Conservation (phyloP, 2,329 filamentous ascomycete species). For the Curvularia lunata region DNA sequence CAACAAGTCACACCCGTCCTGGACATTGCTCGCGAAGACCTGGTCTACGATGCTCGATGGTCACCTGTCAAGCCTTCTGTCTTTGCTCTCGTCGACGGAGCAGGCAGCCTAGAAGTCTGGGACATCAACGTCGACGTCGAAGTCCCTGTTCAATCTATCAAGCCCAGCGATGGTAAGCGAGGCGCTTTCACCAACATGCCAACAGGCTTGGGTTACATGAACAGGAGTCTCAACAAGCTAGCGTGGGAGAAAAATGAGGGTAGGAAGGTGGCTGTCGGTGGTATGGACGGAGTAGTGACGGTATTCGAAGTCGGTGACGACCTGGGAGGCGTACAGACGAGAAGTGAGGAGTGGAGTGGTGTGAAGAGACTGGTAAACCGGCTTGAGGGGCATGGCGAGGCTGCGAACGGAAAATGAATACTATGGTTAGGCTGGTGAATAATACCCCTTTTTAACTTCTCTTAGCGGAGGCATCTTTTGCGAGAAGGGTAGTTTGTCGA, state of each 20-base stretch:
- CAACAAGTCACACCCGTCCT: slow-evolving; percentile 74
- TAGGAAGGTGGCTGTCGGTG: slow-evolving; percentile 84
- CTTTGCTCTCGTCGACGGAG: slow-evolving; percentile 92
- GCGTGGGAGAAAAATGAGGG: slow-evolving; percentile 94
- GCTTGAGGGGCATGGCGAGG: slow-evolving; percentile 61
- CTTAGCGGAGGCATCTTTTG: not conserved
- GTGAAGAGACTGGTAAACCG: slow-evolving; percentile 88
- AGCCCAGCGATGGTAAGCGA: slow-evolving; percentile 63
- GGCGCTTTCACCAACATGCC: slow-evolving; percentile 47
- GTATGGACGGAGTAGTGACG: slow-evolving; percentile 87
- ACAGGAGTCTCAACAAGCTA: slow-evolving; percentile 89
- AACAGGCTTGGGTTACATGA: slow-evolving; percentile 65
- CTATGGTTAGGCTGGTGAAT: not conserved
- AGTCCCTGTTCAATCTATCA: slow-evolving; percentile 82
- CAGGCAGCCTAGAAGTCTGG: slow-evolving; percentile 91
- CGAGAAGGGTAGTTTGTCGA: not conserved
- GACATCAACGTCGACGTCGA: slow-evolving; percentile 92
- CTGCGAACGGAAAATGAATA: slow-evolving; percentile 32
- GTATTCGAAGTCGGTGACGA: slow-evolving; percentile 90
- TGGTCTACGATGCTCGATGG: slow-evolving; percentile 96
- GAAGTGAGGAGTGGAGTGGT: slow-evolving; percentile 88
- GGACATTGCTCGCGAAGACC: slow-evolving; percentile 91
- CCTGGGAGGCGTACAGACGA: slow-evolving; percentile 83
- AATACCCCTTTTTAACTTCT: not conserved
- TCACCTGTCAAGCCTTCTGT: slow-evolving; percentile 92